Evolutionary conservation across 176 grass and related monocot genomes (phyloP).

Genomic region (Hordeum vulgare): DNA sequence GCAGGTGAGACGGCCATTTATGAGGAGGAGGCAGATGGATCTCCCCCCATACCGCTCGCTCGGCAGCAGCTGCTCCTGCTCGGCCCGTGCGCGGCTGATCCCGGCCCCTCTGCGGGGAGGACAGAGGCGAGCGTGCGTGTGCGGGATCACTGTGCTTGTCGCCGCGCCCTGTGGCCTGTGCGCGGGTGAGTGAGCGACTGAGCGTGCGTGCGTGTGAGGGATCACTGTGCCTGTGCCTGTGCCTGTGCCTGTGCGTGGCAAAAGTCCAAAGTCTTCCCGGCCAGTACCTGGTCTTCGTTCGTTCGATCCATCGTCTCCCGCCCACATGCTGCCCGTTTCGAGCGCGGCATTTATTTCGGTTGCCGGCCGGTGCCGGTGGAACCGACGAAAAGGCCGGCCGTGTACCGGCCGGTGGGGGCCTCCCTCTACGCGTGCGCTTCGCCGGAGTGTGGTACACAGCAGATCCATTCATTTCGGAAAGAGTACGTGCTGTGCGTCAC

Average conservation of each 20-base stretch:
- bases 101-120: not conserved
- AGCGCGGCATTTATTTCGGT: constrained; percentile 24
- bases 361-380: constrained; percentile 4
- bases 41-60: not conserved
- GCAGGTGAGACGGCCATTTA: not conserved
- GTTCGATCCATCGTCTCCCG: constrained; percentile 1
- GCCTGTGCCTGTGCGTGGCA: not conserved
- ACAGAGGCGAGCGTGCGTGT: not conserved
- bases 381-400: constrained; percentile 1
- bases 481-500: not conserved
- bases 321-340: constrained; percentile 13
- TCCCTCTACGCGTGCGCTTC: not conserved
- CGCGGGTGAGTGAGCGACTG: not conserved
- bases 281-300: not conserved
- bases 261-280: constrained; percentile 26
- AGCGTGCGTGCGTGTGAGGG: not conserved
- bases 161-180: not conserved
- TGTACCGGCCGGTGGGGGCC: not conserved
- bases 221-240: not conserved
- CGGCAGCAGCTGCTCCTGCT: not conserved
- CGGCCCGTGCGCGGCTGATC: not conserved
- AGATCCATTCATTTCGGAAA: not conserved
- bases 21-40: not conserved
- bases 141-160: not conserved
- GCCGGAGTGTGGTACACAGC: not conserved